Conservation (phyloP, 495 filamentous ascomycete species). For the Hypoxylon lienhwacheense region DNA sequence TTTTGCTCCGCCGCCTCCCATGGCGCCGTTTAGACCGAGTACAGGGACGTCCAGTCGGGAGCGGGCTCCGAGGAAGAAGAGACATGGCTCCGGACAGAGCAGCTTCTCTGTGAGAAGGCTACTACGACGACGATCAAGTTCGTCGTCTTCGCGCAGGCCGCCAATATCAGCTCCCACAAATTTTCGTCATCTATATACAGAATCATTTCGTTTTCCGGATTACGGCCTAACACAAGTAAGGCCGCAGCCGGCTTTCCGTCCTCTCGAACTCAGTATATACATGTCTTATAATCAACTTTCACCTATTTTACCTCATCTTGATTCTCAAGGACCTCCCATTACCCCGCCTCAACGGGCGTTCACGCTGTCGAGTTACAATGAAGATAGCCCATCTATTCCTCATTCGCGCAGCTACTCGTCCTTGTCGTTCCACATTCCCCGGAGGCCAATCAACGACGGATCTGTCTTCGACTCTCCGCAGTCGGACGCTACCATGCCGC, state of each 20-base stretch:
- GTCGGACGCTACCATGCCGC: conserved; percentile 32
- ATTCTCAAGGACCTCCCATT: conserved; percentile 36
- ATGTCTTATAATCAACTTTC: conserved; percentile 67
- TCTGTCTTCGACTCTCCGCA: conserved; percentile 39
- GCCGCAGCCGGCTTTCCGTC: conserved; percentile 57
- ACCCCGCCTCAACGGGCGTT: conserved; percentile 48
- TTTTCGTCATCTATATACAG: conserved; percentile 54
- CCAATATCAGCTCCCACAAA: conserved; percentile 53
- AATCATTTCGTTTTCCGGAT: conserved; percentile 49
- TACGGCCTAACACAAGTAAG: conserved; percentile 22
- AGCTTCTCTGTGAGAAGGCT: conserved; percentile 41
- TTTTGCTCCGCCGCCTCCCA: conserved; percentile 39
- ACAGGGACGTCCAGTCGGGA: conserved; percentile 36
- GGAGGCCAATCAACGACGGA: conserved; percentile 44
- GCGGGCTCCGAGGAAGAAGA: conserved; percentile 43
- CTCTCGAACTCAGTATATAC: conserved; percentile 77
- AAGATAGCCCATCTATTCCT: conserved; percentile 42
- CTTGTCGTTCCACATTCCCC: conserved; percentile 55
- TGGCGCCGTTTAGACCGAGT: conserved; percentile 36
- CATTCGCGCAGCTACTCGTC: conserved; percentile 51
- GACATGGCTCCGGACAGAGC: conserved; percentile 37
- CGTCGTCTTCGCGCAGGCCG: conserved; percentile 45
- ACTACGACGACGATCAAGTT: conserved; percentile 38
- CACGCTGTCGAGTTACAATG: conserved; percentile 39
- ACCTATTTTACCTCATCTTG: conserved; percentile 57